Evolutionary conservation across 495 filamentous ascomycete species (phyloP), one percentile per base, ranked within the genome.

Genomic region (Neurospora terricola): DNA sequence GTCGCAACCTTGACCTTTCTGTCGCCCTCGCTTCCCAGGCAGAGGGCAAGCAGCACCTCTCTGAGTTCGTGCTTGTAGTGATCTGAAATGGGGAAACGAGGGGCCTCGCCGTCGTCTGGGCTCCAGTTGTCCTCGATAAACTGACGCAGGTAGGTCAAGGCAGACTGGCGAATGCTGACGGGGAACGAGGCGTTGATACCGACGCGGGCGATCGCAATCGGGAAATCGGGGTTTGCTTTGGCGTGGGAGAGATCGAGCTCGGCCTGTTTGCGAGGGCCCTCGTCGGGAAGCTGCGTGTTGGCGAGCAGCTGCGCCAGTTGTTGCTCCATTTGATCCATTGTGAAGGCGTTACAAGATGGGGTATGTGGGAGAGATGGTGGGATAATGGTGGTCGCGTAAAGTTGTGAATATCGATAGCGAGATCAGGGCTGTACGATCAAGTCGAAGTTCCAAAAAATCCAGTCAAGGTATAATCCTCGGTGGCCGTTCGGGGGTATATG

Each of bases 1-100:
- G 96, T 93, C 7, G 91, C 90, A 30, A 88, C 87, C 81, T 95
- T 93, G 73, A 98, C 88, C 81, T 94, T 97, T 75, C 93, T 88
- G 77, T 97, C 91, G 6, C 91, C 90, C 69, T 92, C 90, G 8
- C 83, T 84, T 72, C 87, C 88, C n/a, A 94, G 91, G 42, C 92
- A 92, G 37, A 98, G 85, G 39, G 92, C 87, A 21, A 99, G 85
- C 54, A 98, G 81, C 30, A 84, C 82, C 36, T 86, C 82, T 73
- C 93, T 87, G 71, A 98, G 85, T 76, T 90, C 87, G 27, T 88
- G 86, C 82, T 97, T 97, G 73, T 89, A 88, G 23, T 84, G 83
- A 72, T 95, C 92, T 54, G 83, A 83, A 59, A 88, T 84, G 71
- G 87, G 88, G 40, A 93, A 91, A 72, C 88, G 87, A 77, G 88